A percentile compares a stretch with the other conserved stretches of the same genome.
These are phyloP conservation scores for Chaetomium cochliodes DNA, from an alignment of 495 filamentous ascomycete genomes.

Conservation along the genomic window DNA sequence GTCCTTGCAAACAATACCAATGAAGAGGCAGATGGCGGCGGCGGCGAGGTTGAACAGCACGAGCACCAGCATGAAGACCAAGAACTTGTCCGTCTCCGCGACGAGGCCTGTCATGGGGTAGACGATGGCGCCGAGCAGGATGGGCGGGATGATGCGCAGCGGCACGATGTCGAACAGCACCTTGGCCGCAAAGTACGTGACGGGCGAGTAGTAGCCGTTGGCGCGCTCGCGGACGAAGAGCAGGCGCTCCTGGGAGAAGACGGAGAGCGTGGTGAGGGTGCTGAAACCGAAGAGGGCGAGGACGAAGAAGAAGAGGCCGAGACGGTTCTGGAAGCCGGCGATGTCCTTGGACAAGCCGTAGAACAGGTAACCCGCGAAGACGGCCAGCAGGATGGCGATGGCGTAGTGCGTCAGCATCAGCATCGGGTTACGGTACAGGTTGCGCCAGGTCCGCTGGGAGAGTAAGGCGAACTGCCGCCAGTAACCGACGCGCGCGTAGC, in stretches of 20 bases:
- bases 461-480: conserved; percentile 83
- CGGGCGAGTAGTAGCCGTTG: conserved; percentile 95
- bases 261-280: conserved; percentile 87
- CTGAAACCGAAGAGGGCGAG: conserved; percentile 95
- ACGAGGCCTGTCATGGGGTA: conserved; percentile 98
- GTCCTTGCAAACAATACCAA: conserved; percentile 92
- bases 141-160: conserved; percentile 86
- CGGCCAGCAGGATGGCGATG: conserved; percentile 93
- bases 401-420: conserved; percentile 99
- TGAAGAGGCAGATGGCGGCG: conserved; percentile 88
- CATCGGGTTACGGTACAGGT: conserved; percentile 96
- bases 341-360: conserved; percentile 96
- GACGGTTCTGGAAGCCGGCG: conserved; percentile 93
- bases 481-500: conserved; percentile 78
- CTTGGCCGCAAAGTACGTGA: conserved; percentile 96
- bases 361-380: conserved; percentile 92
- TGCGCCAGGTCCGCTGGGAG: conserved; percentile 89
- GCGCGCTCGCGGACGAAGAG: conserved; percentile 92
- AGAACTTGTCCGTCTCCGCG: conserved; percentile 76
- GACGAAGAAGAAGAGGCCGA: conserved; percentile 98
- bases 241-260: conserved; percentile 89
- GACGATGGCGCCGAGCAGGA: conserved; percentile 94
- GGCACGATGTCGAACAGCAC: conserved; percentile 95
- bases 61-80: conserved; percentile 86
- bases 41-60: conserved; percentile 96